These are phyloP conservation scores for Talaromyces verruculosus DNA, from an alignment of 2,329 filamentous ascomycete genomes.

Conservation along the genomic window DNA sequence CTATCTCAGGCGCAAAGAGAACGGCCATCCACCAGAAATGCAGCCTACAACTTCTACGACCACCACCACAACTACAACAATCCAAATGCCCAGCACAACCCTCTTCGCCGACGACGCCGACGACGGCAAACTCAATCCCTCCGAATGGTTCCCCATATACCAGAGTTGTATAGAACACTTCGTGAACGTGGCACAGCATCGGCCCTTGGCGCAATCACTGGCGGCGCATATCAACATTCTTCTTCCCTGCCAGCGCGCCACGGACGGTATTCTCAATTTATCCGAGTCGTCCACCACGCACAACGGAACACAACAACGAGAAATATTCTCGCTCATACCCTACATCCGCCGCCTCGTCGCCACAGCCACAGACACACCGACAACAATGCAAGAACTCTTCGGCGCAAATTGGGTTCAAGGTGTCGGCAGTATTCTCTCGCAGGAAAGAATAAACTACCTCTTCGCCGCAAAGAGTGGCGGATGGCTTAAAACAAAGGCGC, in stretches of 20 bases:
- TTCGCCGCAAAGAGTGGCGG: constrained; percentile 90
- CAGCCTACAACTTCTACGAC: background rate
- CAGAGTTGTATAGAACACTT: constrained; percentile 86
- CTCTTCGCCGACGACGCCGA: constrained; percentile 29
- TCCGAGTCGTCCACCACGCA: constrained; percentile 30
- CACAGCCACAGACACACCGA: constrained; percentile 86
- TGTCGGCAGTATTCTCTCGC: constrained; percentile 77
- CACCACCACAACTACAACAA: background rate
- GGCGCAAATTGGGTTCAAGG: constrained; percentile 82
- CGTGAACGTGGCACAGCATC: constrained; percentile 81
- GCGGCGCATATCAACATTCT: constrained; percentile 90
- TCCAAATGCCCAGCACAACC: background rate
- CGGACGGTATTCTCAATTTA: constrained; percentile 42
- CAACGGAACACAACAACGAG: constrained; percentile 25
- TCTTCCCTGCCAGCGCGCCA: constrained; percentile 73
- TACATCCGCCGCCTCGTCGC: constrained; percentile 89
- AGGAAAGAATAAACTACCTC: constrained; percentile 87
- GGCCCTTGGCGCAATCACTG: constrained; percentile 74
- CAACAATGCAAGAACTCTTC: constrained; percentile 85
- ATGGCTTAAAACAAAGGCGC: constrained; percentile 83
- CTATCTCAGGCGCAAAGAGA: background rate
- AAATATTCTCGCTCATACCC: constrained; percentile 67
- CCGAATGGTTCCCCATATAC: constrained; percentile 89
- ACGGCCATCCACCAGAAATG: background rate
- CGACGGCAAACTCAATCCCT: constrained; percentile 59